Percentiles rank a stretch among this genome's conserved stretches.
phyloP scores from a whole-genome alignment of 176 grass and related monocot species.

The Avena insularis region DNA sequence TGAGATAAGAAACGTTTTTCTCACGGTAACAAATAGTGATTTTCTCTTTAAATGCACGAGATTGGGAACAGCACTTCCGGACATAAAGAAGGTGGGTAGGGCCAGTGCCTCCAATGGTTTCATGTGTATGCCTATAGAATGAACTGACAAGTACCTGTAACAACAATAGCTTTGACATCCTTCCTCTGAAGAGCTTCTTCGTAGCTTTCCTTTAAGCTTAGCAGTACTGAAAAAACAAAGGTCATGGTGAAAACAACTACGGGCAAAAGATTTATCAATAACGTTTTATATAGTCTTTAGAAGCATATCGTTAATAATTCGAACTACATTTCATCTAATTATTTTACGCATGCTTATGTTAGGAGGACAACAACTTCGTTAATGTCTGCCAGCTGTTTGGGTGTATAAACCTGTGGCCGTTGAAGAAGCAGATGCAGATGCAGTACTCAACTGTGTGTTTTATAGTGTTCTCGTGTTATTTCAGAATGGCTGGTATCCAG shows the following conservation, averaged over 20 bases:
- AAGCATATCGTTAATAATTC: not conserved
- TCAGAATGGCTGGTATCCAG: not conserved
- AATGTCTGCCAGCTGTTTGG: not conserved
- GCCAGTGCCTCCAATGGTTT: not conserved
- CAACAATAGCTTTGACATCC: conserved; percentile 85
- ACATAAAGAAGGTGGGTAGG: not conserved
- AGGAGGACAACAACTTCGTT: not conserved
- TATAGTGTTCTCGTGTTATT: not conserved
- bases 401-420: not conserved
- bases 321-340: not conserved
- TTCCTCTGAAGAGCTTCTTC: conserved; percentile 73
- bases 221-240: conserved; percentile 57
- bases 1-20: not conserved
- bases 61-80: not conserved
- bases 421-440: too few relatives aligned
- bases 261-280: not conserved
- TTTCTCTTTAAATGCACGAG: not conserved
- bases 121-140: conserved; percentile 29
- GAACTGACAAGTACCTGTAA: conserved; percentile 62
- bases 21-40: conserved; percentile 14
- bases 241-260: conserved; percentile 16
- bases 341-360: not conserved
- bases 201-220: conserved; percentile 78
- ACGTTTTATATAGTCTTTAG: not conserved
- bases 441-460: not conserved